Evolutionary conservation across 768 basidiomycete species (phyloP).

Genomic region (Leucocoprinus birnbaumii): DNA sequence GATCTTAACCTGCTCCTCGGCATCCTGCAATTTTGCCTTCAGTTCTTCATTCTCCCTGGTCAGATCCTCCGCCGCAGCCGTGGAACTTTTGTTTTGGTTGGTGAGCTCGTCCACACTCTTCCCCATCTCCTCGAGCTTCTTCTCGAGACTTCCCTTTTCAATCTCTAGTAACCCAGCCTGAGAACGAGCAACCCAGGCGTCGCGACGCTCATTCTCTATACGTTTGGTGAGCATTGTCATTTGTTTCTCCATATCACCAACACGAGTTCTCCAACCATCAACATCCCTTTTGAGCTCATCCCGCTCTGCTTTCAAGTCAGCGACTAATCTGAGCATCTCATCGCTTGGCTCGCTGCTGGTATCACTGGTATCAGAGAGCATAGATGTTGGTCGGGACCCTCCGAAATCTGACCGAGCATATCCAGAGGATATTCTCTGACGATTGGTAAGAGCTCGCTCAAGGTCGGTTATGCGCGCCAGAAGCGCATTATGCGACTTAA

Average conservation of each 20-base stretch:
- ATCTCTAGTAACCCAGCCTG: conserved; percentile 61
- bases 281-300: conserved; percentile 89
- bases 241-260: conserved; percentile 74
- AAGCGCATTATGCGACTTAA: conserved; percentile 80
- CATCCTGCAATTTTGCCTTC: conserved; percentile 28
- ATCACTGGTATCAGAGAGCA: conserved; percentile 42
- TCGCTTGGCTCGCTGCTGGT: conserved; percentile 55
- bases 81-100: conserved; percentile 23
- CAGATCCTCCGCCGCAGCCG: conserved; percentile 25
- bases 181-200: conserved; percentile 83
- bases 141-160: conserved; percentile 59
- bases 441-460: conserved; percentile 61
- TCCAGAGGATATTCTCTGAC: conserved; percentile 31
- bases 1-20: conserved; percentile 51
- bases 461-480: conserved; percentile 80
- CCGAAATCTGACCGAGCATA: conserved; percentile 27
- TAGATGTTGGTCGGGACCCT: conserved; percentile 50
- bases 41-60: conserved; percentile 34
- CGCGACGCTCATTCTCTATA: conserved; percentile 75
- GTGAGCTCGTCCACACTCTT: conserved; percentile 24
- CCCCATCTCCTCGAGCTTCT: conserved; percentile 38
- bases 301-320: conserved; percentile 82
- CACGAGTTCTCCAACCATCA: conserved; percentile 80
- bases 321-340: conserved; percentile 73
- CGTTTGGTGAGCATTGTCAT: conserved; percentile 60